Evolutionary conservation across 2,329 filamentous ascomycete genomes (phyloP), one percentile per base, ranked within the genome.

Genomic region (Botryosphaeria agaves): DNA sequence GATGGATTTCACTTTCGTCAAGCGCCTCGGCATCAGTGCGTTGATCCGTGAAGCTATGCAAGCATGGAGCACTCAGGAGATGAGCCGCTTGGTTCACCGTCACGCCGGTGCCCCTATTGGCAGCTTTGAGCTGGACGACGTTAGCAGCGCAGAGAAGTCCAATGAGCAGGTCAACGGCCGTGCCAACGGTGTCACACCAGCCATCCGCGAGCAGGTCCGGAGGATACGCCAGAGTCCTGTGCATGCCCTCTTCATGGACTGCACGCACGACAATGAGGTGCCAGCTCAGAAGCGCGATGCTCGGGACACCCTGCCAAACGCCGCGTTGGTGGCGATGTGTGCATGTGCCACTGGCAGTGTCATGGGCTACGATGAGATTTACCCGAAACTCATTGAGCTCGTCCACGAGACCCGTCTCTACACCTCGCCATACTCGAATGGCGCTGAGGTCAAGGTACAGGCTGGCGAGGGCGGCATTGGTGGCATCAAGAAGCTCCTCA

Each of bases 41-140:
- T 66, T 98, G 30, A 93, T 98, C 41, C 75, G 89, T 35, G 89
- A 98, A 56, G 87, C 87, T 7, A 98, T 98, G 91, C 89, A 98
- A 52, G 81, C 85, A 18, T 95, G 87, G 87, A 87, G 79, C 48
- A 93, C 89, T 1, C 81, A 72, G 7, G 91, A 98, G 53, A 64
- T 98, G 38, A 94, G 85, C 54, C 69, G 85, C 27, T 66, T 98
- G 19, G 85, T 98, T 7, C 91, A 98, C 55, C 77, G 77, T 38
- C 85, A 98, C 51, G 87, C 83, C 18, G 89, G 89, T 21, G 73
- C 83, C 16, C 89, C 91, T 0, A 94, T 98, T 47, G 89, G 89
- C 34, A 95, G 87, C 52, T 95, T 98, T 45, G 85, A 95, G 47
- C 68, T 91, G n/a, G 83, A 94, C 43, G 79, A 92, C 38, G 69